Conservation (phyloP, 805 yeast genomes). For the Teunomyces stri region DNA sequence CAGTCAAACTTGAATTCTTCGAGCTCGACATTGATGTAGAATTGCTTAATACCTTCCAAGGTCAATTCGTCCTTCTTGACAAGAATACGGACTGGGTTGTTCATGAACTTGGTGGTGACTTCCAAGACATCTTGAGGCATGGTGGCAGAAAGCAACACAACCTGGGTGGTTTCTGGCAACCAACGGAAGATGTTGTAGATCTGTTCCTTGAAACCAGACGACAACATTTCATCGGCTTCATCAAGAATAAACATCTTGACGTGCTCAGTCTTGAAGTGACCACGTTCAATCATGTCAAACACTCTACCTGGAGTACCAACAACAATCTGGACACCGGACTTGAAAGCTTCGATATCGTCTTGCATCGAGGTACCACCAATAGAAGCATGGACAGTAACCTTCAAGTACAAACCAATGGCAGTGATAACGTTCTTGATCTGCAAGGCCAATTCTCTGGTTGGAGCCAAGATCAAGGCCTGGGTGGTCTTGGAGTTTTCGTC, state of each 20-base stretch:
- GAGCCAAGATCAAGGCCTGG: conserved; percentile 89
- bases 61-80: conserved; percentile 94
- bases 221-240: conserved; percentile 94
- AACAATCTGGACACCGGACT: conserved; percentile 82
- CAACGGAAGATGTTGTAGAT: conserved; percentile 86
- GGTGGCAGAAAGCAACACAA: conserved; percentile 93
- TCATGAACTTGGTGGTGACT: conserved; percentile 88
- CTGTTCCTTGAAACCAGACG: conserved; percentile 93
- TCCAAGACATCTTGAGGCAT: conserved; percentile 88
- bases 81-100: conserved; percentile 88
- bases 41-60: conserved; percentile 92
- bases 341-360: conserved; percentile 73
- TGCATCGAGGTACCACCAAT: conserved; percentile 89
- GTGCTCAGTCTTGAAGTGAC: conserved; percentile 68
- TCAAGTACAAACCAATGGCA: conserved; percentile 85
- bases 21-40: conserved; percentile 82
- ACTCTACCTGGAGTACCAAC: conserved; percentile 99
- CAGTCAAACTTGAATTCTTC: conserved; percentile 96
- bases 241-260: conserved; percentile 88
- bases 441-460: conserved; percentile 93
- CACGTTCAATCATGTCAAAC: conserved; percentile 83
- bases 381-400: conserved; percentile 83
- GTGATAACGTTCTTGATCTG: conserved; percentile 89
- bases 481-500: conserved; percentile 70
- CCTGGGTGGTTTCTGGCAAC: conserved; percentile 84